Conservation (phyloP, 306 rosid genomes). For the Amphicarpaea edgeworthii region DNA sequence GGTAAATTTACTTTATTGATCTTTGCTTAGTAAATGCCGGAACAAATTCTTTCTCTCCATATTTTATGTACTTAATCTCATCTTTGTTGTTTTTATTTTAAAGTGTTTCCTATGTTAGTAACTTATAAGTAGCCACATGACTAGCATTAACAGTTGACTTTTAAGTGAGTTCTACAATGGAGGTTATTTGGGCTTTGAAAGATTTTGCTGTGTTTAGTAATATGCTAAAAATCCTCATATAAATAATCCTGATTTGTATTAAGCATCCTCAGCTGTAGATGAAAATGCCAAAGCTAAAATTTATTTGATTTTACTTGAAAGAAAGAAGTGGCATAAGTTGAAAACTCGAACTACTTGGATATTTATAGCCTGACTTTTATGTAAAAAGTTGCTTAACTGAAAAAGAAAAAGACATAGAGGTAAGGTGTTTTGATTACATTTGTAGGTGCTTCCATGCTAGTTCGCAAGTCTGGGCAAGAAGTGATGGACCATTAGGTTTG, state of each 20-base stretch:
- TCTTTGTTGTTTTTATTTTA: not conserved
- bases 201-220: not conserved
- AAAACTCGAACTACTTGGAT: not conserved
- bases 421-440: conserved; percentile 34
- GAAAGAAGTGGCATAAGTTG: conserved; percentile 31
- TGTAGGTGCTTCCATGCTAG: conserved; percentile 77
- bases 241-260: conserved; percentile 14
- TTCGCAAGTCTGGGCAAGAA: conserved; percentile 59
- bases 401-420: conserved; percentile 23
- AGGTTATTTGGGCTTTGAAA: conserved; percentile 17
- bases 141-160: not conserved
- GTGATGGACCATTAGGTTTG: conserved; percentile 59
- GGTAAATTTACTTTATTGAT: not conserved
- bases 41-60: not conserved
- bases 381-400: conserved; percentile 8
- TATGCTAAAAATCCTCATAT: not conserved
- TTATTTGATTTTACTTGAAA: conserved; percentile 21
- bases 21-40: not conserved
- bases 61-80: not conserved
- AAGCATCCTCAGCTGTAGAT: conserved; percentile 21
- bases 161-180: not conserved
- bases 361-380: not conserved
- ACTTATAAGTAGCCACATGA: conserved; percentile 9
- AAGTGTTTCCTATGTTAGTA: not conserved
- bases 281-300: conserved; percentile 33